Percentiles rank a stretch among this genome's conserved stretches.
phyloP scores from a whole-genome alignment of 495 filamentous ascomycete species.

The Aspergillus leporis region DNA sequence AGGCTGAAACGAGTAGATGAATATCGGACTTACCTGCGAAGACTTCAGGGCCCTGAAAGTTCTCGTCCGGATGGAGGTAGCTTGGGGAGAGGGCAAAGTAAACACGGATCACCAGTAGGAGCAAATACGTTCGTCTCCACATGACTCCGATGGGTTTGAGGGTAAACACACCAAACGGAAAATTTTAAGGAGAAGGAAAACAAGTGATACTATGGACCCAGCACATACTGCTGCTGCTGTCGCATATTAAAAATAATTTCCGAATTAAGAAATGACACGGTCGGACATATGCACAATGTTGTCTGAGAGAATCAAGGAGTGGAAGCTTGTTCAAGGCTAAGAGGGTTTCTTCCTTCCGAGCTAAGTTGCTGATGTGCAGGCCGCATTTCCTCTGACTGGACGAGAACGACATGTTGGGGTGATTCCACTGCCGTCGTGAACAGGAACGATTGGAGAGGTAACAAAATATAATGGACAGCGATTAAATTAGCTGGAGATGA shows the following conservation, averaged over 20 bases:
- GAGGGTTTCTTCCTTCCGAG: not conserved
- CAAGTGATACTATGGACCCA: not conserved
- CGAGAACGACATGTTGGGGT: not conserved
- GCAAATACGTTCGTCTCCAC: conserved; percentile 89
- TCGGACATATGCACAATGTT: not conserved
- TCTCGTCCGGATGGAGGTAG: conserved; percentile 97
- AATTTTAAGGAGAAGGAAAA: conserved; percentile 4
- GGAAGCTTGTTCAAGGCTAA: not conserved
- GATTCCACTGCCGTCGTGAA: not conserved
- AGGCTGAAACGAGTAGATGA: not conserved
- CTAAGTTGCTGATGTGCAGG: not conserved
- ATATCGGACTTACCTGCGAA: conserved; percentile 74
- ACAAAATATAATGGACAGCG: not conserved
- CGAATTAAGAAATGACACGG: not conserved
- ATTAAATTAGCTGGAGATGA: not conserved
- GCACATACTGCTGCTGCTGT: conserved; percentile 2
- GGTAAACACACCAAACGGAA: conserved; percentile 1
- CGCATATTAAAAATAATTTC: not conserved
- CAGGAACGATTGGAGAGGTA: not conserved
- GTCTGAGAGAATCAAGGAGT: conserved; percentile 9
- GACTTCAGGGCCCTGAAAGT: conserved; percentile 97
- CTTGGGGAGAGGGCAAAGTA: conserved; percentile 94
- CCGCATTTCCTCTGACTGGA: not conserved
- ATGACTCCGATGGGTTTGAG: conserved; percentile 46
- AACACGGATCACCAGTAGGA: conserved; percentile 81